Percentiles rank a stretch among this genome's conserved stretches.
Conservation (phyloP, 2,329 filamentous ascomycete genomes). For the Pseudopyricularia javanii region DNA sequence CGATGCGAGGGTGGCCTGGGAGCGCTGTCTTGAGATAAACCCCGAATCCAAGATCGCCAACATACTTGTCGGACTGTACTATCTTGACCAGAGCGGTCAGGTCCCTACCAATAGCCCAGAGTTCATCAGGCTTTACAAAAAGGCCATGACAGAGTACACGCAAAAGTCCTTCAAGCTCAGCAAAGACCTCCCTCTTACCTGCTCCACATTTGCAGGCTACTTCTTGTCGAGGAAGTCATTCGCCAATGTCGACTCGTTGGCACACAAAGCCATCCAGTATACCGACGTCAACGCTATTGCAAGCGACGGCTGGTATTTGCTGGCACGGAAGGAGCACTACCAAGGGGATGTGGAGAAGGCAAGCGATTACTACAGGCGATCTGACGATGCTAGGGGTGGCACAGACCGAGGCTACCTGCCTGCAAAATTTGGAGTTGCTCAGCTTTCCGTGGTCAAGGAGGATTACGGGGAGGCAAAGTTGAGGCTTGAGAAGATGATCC, state of each 20-base stretch:
- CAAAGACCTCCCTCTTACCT: constrained; percentile 80
- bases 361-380: constrained; percentile 74
- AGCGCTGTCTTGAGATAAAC: constrained; percentile 68
- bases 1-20: constrained; percentile 83
- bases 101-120: constrained; percentile 73
- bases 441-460: constrained; percentile 72
- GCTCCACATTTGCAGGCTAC: constrained; percentile 80
- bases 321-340: constrained; percentile 85
- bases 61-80: constrained; percentile 79
- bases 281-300: constrained; percentile 95
- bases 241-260: constrained; percentile 70
- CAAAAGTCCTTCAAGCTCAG: constrained; percentile 90
- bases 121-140: constrained; percentile 78
- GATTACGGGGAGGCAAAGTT: constrained; percentile 90
- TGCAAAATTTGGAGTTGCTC: constrained; percentile 87
- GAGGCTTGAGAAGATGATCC: constrained; percentile 84
- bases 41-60: constrained; percentile 82
- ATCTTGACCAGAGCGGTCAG: constrained; percentile 75
- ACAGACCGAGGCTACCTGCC: constrained; percentile 85
- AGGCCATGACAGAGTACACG: constrained; percentile 87
- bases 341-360: constrained; percentile 63
- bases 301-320: constrained; percentile 93
- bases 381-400: constrained; percentile 84
- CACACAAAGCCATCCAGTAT: constrained; percentile 85
- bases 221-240: constrained; percentile 76